Percentiles rank a stretch among this genome's conserved stretches.
These are phyloP conservation scores for Medicago arabica DNA, from an alignment of 306 rosid species.

Conservation along the genomic window DNA sequence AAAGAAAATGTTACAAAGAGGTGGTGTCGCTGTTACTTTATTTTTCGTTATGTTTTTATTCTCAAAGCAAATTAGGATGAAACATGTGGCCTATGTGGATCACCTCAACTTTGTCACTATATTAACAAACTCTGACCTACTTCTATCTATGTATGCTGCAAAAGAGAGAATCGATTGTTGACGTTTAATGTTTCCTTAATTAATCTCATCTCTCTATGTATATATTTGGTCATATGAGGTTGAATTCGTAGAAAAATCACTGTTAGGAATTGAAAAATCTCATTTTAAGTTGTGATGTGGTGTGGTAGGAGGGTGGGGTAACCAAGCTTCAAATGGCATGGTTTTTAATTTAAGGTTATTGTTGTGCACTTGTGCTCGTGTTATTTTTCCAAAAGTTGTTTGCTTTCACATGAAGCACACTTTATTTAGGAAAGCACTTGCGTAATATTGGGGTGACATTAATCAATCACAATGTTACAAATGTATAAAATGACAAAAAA, in stretches of 20 bases:
- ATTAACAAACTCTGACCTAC: constrained; percentile 48
- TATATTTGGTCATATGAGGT: constrained; percentile 32
- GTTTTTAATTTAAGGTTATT: constrained; percentile 38
- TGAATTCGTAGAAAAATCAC: constrained; percentile 3
- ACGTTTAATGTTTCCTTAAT: constrained; percentile 23
- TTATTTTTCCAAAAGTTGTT: constrained; percentile 33
- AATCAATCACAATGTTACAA: too few species aligned
- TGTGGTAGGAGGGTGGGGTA: constrained; percentile 39
- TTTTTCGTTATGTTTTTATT: background rate
- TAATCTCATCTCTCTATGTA: constrained; percentile 36
- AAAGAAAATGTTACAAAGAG: background rate
- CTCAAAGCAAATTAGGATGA: too few species aligned
- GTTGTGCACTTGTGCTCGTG: constrained; percentile 41
- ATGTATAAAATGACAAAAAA: too few species aligned
- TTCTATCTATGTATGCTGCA: constrained; percentile 38
- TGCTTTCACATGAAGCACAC: constrained; percentile 35
- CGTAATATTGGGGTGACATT: too few species aligned
- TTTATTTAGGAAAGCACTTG: too few species aligned
- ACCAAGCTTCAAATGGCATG: constrained; percentile 31
- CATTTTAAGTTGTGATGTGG: constrained; percentile 25
- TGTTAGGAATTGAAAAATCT: constrained; percentile 40
- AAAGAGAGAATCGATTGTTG: constrained; percentile 19
- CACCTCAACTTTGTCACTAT: constrained; percentile 37
- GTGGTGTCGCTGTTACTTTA: background rate
- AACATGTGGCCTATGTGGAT: too few species aligned